phyloP scores from a whole-genome alignment of 2,329 filamentous ascomycete genomes.

The Aplosporella prunicola region DNA sequence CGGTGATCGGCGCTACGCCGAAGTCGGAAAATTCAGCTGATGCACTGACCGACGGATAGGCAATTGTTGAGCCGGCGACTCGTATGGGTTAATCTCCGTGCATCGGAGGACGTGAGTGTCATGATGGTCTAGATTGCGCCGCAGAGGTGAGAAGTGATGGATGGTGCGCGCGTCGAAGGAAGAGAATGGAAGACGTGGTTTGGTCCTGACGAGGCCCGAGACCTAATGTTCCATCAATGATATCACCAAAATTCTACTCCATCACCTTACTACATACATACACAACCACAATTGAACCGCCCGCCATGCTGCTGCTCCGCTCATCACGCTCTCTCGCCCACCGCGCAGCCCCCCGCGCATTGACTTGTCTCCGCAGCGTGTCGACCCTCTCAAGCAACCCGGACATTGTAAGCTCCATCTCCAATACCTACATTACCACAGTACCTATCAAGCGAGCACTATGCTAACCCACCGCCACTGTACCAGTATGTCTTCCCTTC shows the following conservation, averaged over 20 bases:
- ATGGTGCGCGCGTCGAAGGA: too few species aligned
- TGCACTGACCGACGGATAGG: too few species aligned
- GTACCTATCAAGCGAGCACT: conserved; percentile 1
- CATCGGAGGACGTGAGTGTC: background rate
- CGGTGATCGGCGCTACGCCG: too few species aligned
- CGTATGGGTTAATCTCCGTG: background rate
- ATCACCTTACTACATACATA: background rate
- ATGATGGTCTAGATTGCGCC: conserved; percentile 2
- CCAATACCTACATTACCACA: background rate
- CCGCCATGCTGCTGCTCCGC: conserved; percentile 6
- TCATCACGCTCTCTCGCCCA: conserved; percentile 3
- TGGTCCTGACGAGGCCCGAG: too few species aligned
- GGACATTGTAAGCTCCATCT: conserved; percentile 26
- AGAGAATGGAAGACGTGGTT: too few species aligned
- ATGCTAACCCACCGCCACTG: conserved; percentile 1
- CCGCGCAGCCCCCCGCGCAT: background rate
- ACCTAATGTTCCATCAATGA: too few species aligned
- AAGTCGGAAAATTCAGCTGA: conserved; percentile 7
- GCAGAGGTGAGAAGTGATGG: too few species aligned
- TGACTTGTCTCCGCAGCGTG: conserved; percentile 12
- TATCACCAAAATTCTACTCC: background rate
- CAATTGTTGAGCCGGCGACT: conserved; percentile 9
- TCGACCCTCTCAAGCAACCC: conserved; percentile 37
- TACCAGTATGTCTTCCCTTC: conserved; percentile 43
- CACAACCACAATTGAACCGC: too few species aligned